Conservation (phyloP, 2,329 filamentous ascomycete species). For the Penicillium sp. region DNA sequence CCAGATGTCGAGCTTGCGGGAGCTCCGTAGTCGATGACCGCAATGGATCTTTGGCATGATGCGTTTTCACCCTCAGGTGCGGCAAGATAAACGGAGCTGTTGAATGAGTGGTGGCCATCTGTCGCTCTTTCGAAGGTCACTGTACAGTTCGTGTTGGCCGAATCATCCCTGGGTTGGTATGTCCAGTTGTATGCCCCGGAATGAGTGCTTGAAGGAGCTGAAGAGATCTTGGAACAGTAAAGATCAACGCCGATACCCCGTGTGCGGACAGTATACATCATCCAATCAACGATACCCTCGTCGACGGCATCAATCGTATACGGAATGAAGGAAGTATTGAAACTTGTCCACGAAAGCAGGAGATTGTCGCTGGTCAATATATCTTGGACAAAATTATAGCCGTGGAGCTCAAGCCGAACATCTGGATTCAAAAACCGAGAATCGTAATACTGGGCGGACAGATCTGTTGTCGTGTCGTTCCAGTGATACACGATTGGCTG, state of each 20-base stretch:
- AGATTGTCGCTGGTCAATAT: constrained; percentile 9
- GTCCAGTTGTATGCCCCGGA: not conserved
- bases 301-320: constrained; percentile 7
- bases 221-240: constrained; percentile 4
- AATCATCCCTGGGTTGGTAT: not conserved
- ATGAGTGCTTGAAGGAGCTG: not conserved
- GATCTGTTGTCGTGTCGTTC: not conserved
- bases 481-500: constrained; percentile 11
- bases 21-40: constrained; percentile 1
- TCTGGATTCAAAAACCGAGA: constrained; percentile 3
- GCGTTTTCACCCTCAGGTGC: not conserved
- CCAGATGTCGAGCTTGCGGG: not conserved
- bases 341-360: constrained; percentile 13
- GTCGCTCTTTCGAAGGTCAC: not conserved
- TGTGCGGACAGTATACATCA: constrained; percentile 5
- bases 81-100: not conserved
- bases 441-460: constrained; percentile 2
- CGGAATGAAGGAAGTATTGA: constrained; percentile 7
- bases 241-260: constrained; percentile 12
- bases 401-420: constrained; percentile 1
- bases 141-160: not conserved
- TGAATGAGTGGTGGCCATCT: not conserved
- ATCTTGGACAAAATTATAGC: constrained; percentile 6
- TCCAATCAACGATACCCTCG: constrained; percentile 3
- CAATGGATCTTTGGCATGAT: constrained; percentile 9